phyloP scores from a whole-genome alignment of 2,329 filamentous ascomycete species.

The Torrubiellomyces zombiae region DNA sequence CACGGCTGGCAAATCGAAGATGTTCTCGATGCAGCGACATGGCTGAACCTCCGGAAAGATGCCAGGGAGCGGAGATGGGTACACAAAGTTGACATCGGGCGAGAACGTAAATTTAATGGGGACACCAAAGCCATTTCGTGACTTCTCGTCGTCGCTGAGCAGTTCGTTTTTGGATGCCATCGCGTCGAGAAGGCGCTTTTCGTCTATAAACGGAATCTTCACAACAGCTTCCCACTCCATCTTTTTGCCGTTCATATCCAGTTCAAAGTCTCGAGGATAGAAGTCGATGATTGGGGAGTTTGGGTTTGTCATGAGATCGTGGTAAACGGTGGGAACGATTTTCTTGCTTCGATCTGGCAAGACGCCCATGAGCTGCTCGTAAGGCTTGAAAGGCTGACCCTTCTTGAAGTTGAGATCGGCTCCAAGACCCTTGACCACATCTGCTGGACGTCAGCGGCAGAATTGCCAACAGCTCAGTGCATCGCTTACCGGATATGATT shows the following conservation, averaged over 20 bases:
- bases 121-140: constrained; percentile 79
- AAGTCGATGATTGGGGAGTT: constrained; percentile 94
- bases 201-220: constrained; percentile 97
- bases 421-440: constrained; percentile 73
- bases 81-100: constrained; percentile 58
- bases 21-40: constrained; percentile 88
- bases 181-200: constrained; percentile 65
- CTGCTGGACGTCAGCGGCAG: constrained; percentile 24
- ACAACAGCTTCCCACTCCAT: constrained; percentile 99
- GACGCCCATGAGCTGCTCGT: constrained; percentile 95
- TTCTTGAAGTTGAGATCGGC: constrained; percentile 86
- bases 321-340: constrained; percentile 78
- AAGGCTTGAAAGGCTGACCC: constrained; percentile 87
- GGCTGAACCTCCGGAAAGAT: constrained; percentile 77
- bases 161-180: constrained; percentile 73
- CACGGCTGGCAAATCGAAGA: constrained; percentile 84
- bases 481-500: constrained; percentile 61
- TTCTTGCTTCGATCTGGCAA: constrained; percentile 93
- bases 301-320: constrained; percentile 79
- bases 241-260: constrained; percentile 99
- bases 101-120: constrained; percentile 86
- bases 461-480: neutral
- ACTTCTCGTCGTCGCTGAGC: constrained; percentile 62
- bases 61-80: constrained; percentile 74
- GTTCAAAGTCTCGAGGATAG: constrained; percentile 88